These are phyloP conservation scores for Sporothrix inflata DNA, from an alignment of 2,329 filamentous ascomycete species.

Conservation along the genomic window DNA sequence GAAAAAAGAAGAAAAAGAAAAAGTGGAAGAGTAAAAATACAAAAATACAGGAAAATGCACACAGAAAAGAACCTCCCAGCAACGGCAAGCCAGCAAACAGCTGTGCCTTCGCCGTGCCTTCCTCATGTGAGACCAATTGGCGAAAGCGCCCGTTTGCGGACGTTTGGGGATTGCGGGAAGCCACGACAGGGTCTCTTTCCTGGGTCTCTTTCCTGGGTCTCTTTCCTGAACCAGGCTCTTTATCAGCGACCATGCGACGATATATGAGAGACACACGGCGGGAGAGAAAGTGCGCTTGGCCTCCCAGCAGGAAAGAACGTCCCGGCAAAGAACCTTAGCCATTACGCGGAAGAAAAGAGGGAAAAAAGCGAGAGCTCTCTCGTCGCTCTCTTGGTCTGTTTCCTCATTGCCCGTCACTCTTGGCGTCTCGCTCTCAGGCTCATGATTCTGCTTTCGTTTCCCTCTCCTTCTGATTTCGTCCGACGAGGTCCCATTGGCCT, in stretches of 20 bases:
- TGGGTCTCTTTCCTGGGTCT: too few species aligned
- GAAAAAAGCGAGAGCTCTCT: not conserved
- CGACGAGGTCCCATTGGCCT: constrained; percentile 16
- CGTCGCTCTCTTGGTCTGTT: not conserved
- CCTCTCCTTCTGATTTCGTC: constrained; percentile 4
- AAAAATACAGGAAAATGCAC: not conserved
- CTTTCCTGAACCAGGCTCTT: constrained; percentile 17
- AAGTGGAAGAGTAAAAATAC: not conserved
- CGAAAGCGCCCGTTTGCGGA: constrained; percentile 16
- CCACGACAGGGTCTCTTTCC: constrained; percentile 17
- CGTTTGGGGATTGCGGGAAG: constrained; percentile 9
- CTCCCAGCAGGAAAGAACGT: not conserved
- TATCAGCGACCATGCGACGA: not conserved
- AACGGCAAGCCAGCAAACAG: not conserved
- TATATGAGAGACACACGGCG: not conserved
- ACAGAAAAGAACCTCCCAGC: not conserved
- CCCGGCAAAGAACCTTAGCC: not conserved
- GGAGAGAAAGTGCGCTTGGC: not conserved
- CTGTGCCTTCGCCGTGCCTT: not conserved
- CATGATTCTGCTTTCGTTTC: not conserved
- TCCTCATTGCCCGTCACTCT: not conserved
- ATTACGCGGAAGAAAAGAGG: constrained; percentile 5
- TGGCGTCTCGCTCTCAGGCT: not conserved
- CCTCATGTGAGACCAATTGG: constrained; percentile 20
- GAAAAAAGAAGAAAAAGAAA: not conserved